Evolutionary conservation across 495 filamentous ascomycete species (phyloP), one percentile per base, ranked within the genome.

Genomic region (Bacidia gigantensis): DNA sequence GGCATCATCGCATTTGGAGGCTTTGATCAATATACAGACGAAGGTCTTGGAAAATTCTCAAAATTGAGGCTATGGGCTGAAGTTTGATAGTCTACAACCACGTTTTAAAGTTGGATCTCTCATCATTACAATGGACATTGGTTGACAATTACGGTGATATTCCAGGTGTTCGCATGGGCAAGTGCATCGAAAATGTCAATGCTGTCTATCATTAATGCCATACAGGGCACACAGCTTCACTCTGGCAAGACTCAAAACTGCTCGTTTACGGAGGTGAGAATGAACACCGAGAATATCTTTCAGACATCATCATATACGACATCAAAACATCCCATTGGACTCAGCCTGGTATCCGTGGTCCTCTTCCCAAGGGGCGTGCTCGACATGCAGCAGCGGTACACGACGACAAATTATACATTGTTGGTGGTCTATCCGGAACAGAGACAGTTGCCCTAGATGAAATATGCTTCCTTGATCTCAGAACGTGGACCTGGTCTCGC

Each of bases 121-220:
- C 82, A 55, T 86, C 82, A 41, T 77, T 89, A 53, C 86, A 89
- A 60, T 98, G 92, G 92, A 90, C 81, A 38, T 71, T 98, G 20
- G 89, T 98, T 10, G 92, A 98, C 65, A 98, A 98, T 66, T 98
- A 93, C 69, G 92, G 92, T 14, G 92, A 97, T 65, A 98, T 98
- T 53, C 92, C 92, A 3, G 92, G 93, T 18, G 92, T 98, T 26
- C 79, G 92, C 61, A 97, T 98, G 92, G 92, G 90, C 93, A 71
- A 51, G 76, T 64, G 9, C 20, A 44, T 18, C 14, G 17, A 44
- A 18, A 22, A 22, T 7, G 20, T n/a, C n/a, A n/a, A n/a, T n/a
- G n/a, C n/a, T n/a, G 52, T 56, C 38, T 40, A 51, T 0, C 50
- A 44, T n/a, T n/a, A n/a, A n/a, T n/a, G n/a, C n/a, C n/a, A n/a